Percentiles rank a stretch among this genome's conserved stretches.
Conservation (phyloP, 1,284 basidiomycete genomes). For the Porodaedalea pini region DNA sequence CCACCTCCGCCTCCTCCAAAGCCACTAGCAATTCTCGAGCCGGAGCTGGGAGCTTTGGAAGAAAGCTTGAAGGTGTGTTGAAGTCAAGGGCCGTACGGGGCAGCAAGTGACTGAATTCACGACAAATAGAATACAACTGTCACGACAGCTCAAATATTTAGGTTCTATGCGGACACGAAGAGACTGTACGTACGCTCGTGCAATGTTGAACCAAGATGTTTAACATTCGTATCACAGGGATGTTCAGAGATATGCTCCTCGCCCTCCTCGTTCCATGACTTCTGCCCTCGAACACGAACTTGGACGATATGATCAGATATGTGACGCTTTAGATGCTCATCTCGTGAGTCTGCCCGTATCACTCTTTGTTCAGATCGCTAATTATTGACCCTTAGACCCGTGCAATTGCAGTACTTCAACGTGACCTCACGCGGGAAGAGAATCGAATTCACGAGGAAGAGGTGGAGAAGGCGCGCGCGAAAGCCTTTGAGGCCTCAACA, state of each 20-base stretch:
- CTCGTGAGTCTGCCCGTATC: conserved; percentile 42
- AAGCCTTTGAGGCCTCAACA: conserved; percentile 36
- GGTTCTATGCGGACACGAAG: conserved; percentile 59
- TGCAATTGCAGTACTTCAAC: conserved; percentile 65
- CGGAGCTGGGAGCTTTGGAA: conserved; percentile 56
- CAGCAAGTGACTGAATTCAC: conserved; percentile 1
- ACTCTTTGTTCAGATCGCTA: neutral
- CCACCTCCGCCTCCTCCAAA: conserved; percentile 53
- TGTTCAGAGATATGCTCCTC: conserved; percentile 53
- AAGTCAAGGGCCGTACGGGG: neutral
- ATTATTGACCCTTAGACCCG: conserved; percentile 43
- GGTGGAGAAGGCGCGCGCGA: conserved; percentile 23
- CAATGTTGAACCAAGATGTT: neutral
- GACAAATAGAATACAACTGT: conserved; percentile 54
- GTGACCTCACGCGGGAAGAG: conserved; percentile 61
- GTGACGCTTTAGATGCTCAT: conserved; percentile 68
- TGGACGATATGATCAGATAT: conserved; percentile 73
- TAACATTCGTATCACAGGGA: conserved; percentile 36
- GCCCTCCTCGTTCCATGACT: conserved; percentile 60
- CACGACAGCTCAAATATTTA: conserved; percentile 65
- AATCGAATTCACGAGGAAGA: conserved; percentile 47
- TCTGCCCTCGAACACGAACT: conserved; percentile 64
- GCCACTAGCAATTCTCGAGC: conserved; percentile 50
- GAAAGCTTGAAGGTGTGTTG: conserved; percentile 51
- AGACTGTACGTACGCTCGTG: conserved; percentile 48